Evolutionary conservation across 129 eudicot genomes (phyloP), one percentile per base, ranked within the genome.

Genomic region (Deinandra increscens): DNA sequence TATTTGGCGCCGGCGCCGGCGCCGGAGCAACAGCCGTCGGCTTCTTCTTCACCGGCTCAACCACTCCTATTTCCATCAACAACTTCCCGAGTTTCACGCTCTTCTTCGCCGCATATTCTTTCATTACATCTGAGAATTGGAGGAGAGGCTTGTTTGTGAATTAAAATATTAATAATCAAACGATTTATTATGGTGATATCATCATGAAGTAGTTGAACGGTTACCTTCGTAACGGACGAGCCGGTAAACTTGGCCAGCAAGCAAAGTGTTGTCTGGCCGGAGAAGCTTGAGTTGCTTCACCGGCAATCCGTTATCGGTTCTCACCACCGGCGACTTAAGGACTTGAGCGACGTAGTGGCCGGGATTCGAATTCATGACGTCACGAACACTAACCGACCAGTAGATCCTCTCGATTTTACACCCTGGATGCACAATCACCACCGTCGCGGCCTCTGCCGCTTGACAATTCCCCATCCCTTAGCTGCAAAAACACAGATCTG

Each of bases 381-480:
- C 81, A 17, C 75, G 72, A 54, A 95, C 97, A 48, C 71, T 87
- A 3, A 90, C 80, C 5, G 91, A 77, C 80, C 84, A 83, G 78
- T 87, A 83, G 60, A 87, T 73, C 79, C 91, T 79, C 70, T 90
- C 86, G 6, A 90, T 60, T 77, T 81, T 87, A 36, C 72, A 70
- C 1, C 77, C 81, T 1, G 95, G 89, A 75, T 90, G 97, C 20
- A 73, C 83, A 12, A 90, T 81, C 81, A 87, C 80, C 67, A 87
- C 95, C 65, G 89, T 79, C 19, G 97, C 95, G 22, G 88, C 89
- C 71, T 90, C 97, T 5, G 97, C 89, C 7, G 97, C 87, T 62
- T 90, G 97, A 64, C 97, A 90, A 46, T 90, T 90, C 75, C 97
- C 97, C 97, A 90, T 90, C 18, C 0, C 10, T 15, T 8, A 22